Base-by-base conservation (phyloP, 768 basidiomycete genomes). In the Termitomyces sp. region DNA sequence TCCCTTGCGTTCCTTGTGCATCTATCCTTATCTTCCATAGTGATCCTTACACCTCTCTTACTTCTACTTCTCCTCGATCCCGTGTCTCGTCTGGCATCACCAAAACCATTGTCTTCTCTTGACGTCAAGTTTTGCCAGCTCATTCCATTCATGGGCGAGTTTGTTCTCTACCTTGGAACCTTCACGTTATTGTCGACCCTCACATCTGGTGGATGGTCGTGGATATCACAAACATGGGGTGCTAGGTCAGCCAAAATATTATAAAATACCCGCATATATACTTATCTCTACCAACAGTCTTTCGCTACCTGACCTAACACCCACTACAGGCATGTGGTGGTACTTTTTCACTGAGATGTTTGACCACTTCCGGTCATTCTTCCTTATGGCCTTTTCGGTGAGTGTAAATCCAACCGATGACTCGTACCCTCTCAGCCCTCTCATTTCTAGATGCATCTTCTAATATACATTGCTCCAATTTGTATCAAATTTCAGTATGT, bases 331-430 rank as follows among this genome's bases (percentile, higher is more conserved):
- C 2, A 74, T 98, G 30, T 94, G 94, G 91, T 98, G 96, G 96
- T 98, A 98, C 72, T 98, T 98, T 76, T 98, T 98, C 75, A 98
- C 94, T 12, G 96, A 98, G 70, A 98, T 98, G 91, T 99, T 99
- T 62, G 96, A 98, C 68, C 91, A 98, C 69, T 99, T 98, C 78
- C 79, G 97, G 32, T 85, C 88, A 4, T 98, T 98, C 75, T 99
- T 97, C 80, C 76, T 98, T 33, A 89, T 95, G 80, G 91, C 91
- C 18, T 98, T 98, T 71, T 91, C 89, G 18, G 95, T 95, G 64
- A 47, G 88, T 70, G 5, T 46, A 14, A 16, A 7, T 34, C 16
- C 18, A 40, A 26, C n/a, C 3, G 1, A 20, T 22, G 18, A 4
- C 39, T 53, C 45, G 22, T 4, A 20, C 14, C 24, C 5, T 10